These are phyloP conservation scores for Globisporangium barbulae DNA, from an alignment of 352 stramenopile species.

Conservation along the genomic window DNA sequence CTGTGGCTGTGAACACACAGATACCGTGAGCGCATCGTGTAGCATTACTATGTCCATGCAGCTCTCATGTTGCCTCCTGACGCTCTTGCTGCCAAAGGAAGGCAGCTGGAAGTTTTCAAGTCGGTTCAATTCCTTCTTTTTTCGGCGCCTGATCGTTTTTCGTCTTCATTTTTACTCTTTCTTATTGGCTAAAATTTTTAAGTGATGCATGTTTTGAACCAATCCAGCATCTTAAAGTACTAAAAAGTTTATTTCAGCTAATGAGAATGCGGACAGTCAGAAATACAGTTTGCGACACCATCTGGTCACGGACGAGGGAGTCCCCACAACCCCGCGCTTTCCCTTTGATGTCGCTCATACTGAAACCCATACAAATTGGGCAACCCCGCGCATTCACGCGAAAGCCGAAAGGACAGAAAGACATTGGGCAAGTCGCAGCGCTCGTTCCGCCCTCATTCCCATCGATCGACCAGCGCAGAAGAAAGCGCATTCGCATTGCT, in stretches of 20 bases:
- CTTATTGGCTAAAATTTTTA: not conserved
- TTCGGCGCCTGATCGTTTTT: not conserved
- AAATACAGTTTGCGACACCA: conserved; percentile 9
- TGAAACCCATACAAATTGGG: conserved; percentile 5
- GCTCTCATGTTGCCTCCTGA: not conserved
- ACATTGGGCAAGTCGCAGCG: conserved; percentile 5
- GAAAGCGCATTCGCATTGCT: conserved; percentile 4
- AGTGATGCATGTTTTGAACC: not conserved
- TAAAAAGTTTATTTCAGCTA: not conserved
- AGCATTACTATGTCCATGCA: no score
- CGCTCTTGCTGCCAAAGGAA: not conserved
- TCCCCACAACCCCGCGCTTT: conserved; percentile 4
- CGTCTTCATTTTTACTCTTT: not conserved
- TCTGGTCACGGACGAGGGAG: not conserved
- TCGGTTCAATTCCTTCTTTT: conserved; percentile 10
- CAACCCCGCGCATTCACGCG: not conserved
- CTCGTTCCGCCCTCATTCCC: conserved; percentile 5
- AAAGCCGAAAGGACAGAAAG: not conserved
- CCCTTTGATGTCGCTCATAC: not conserved
- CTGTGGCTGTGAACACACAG: no score
- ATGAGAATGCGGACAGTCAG: not conserved
- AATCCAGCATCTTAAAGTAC: not conserved
- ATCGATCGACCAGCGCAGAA: conserved; percentile 2
- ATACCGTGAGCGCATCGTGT: no score
- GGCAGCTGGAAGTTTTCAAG: conserved; percentile 6